phyloP scores from a whole-genome alignment of 345 rosid species.

The Hibiscus trionum region DNA sequence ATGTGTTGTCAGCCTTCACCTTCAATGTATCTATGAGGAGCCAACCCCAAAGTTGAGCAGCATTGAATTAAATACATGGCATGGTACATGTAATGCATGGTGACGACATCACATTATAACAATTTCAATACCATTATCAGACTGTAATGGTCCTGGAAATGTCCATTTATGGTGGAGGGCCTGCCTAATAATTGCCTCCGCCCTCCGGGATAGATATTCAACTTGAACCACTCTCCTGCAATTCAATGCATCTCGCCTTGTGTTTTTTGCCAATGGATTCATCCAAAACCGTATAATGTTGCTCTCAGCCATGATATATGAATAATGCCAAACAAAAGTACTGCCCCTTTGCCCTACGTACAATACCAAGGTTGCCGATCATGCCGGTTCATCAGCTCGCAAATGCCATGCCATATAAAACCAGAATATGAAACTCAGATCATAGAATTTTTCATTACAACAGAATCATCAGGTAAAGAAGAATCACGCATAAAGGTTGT shows the following conservation, averaged over 20 bases:
- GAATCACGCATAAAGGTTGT: no score
- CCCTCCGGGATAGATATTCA: conserved; percentile 29
- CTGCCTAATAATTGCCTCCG: conserved; percentile 62
- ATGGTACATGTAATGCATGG: not conserved
- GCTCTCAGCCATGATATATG: not conserved
- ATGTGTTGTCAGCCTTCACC: conserved; percentile 37
- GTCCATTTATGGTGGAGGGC: conserved; percentile 57
- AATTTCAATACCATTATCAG: conserved; percentile 42
- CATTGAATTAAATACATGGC: not conserved
- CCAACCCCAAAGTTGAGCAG: not conserved
- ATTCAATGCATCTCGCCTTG: not conserved
- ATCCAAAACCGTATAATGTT: not conserved
- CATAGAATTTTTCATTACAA: no score
- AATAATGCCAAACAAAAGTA: no score
- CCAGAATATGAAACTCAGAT: not conserved
- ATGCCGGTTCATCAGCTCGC: conserved; percentile 20
- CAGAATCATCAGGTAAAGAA: no score
- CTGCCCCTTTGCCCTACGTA: no score
- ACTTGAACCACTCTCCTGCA: conserved; percentile 76
- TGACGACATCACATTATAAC: not conserved
- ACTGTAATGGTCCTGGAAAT: conserved; percentile 55
- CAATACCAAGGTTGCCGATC: not conserved
- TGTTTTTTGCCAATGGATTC: not conserved
- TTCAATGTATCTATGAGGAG: conserved; percentile 24
- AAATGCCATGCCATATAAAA: conserved; percentile 38